Evolutionary conservation across 352 stramenopile species (phyloP), one percentile per base, ranked within the genome.

Genomic region (Phytophthora idaei): DNA sequence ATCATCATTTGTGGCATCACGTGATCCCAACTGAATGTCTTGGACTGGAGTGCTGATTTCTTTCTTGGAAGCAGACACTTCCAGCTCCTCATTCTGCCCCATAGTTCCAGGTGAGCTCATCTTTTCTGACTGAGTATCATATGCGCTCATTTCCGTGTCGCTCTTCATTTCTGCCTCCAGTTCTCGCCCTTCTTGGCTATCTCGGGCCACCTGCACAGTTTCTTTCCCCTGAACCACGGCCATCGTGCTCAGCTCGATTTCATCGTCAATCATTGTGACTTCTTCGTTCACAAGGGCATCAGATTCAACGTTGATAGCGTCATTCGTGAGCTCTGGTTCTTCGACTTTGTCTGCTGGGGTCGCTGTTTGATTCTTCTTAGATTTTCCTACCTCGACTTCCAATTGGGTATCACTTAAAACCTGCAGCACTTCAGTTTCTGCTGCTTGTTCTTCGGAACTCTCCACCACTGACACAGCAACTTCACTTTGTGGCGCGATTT

Each of bases 401-500:
- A 51, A 34, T 32, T 44, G 0, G 27, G 14, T 31, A 39, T 56
- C 42, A 14, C 45, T 56, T 34, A 34, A 56, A 31, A 41, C 39
- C 2, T 56, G 31, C 10, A 57, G 6, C 10, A 47, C 44, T 54
- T 58, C 47, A 6, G 14, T 27, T 57, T 37, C 29, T 9, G 39
- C 31, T 39, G n/a, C 14, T 48, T 29, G 17, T 44, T 52, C 34
- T 41, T 36, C 3, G n/a, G 36, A 62, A 44, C 4, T 48, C 10
- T 74, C 54, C 12, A 36, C 14, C 32, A 27, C 2, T 14, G 12
- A 21, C n/a, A 47, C 15, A 25, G 5, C 8, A 42, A 57, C 29
- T 41, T 69, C 56, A 34, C 9, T 51, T 37, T 53, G 46, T 34
- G 29, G 28, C 10, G 17, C 28, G 49, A 37, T 54, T 57, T 69